Evolutionary conservation across 768 basidiomycete species (phyloP), one percentile per base, ranked within the genome.

Genomic region (Pulveroboletus ravenelii): DNA sequence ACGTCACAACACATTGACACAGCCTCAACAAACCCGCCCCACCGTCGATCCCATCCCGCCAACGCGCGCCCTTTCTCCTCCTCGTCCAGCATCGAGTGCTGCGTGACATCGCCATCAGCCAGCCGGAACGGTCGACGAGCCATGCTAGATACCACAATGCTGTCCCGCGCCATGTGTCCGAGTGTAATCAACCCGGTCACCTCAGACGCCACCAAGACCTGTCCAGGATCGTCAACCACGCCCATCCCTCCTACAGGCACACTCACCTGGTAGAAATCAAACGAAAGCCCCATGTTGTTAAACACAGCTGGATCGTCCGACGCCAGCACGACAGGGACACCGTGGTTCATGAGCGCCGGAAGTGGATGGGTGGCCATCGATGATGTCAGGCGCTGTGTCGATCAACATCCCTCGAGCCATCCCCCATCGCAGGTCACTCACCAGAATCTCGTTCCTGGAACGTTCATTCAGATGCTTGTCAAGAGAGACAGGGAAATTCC

Each of bases 361-460:
- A 89, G 72, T 2, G 84, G 85, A 60, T 88, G 86, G 74, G 80
- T 81, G 5, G 80, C 81, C 79, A 89, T 88, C 14, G 85, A 87
- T 8, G 85, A 81, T 10, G 85, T 84, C 48, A 87, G 70, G 10
- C 86, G 80, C 84, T 85, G n/a, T 14, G 29, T n/a, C 55, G 27
- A 25, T 43, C 27, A 47, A 29, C 32, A 17, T 44, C 32, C 23
- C 34, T 36, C 35, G 12, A 30, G 23, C 12, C 7, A 23, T 31
- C 37, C 37, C 20, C 17, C 41, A 7, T 17, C 27, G 13, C 27
- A 1, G 14, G 14, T 42, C 62, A 41, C 41, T 51, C 59, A 86
- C 84, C 63, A 89, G 64, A 34, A 88, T 78, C 60, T 88, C 85
- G 56, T 89, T 87, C 45, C 85, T 87, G 14, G 17, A 1, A 25